Evolutionary conservation across 305 asterid genomes (phyloP).

Genomic region (Fraxinus nigra): DNA sequence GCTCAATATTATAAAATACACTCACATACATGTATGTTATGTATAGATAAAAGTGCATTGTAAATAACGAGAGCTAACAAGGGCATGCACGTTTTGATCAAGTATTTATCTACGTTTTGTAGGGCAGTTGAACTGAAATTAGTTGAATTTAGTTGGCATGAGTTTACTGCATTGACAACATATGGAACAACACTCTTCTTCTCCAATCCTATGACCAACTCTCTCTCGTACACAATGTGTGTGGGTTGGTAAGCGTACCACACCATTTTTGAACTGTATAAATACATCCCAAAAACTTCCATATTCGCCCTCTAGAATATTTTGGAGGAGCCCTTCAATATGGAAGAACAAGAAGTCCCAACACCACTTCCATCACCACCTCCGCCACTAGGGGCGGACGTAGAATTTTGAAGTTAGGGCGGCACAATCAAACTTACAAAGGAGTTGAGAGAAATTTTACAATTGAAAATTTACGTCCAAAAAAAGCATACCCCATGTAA

Average conservation of each 20-base stretch:
- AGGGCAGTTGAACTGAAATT: constrained; percentile 46
- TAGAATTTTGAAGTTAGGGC: no score
- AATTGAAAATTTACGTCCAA: no score
- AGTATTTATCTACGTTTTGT: background rate
- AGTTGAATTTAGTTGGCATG: constrained; percentile 51
- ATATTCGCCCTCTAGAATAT: constrained; percentile 15
- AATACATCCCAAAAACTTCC: constrained; percentile 1
- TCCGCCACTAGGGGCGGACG: background rate
- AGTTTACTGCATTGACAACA: constrained; percentile 19
- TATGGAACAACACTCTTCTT: background rate
- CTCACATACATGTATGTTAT: background rate
- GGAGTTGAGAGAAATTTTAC: no score
- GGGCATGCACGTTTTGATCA: constrained; percentile 18
- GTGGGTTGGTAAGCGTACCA: constrained; percentile 12
- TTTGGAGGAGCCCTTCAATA: constrained; percentile 21
- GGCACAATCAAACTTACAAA: no score
- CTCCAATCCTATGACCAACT: background rate
- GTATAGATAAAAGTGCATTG: constrained; percentile 18
- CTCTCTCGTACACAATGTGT: background rate
- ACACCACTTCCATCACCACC: background rate
- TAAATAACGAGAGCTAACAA: constrained; percentile 26
- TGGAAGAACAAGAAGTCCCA: constrained; percentile 26
- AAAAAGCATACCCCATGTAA: no score
- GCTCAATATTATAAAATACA: background rate
- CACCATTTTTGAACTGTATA: background rate